phyloP scores from a whole-genome alignment of 306 rosid genomes.

The Pterocarpus macrocarpus region DNA sequence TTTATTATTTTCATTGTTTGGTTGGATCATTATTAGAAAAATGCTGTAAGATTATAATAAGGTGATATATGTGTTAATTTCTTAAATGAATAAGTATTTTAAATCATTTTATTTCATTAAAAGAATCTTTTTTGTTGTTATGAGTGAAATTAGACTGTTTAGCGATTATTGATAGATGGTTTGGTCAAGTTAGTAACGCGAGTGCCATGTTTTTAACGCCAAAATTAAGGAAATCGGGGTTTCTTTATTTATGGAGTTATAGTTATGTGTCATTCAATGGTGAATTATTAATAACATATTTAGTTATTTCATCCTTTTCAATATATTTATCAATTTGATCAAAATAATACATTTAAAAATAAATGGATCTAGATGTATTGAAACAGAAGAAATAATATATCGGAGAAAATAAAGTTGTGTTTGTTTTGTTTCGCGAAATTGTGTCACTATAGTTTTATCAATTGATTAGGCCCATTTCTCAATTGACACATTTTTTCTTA shows the following conservation, averaged over 20 bases:
- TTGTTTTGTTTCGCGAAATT: background rate
- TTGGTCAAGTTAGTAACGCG: background rate
- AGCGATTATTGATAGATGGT: background rate
- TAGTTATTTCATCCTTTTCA: background rate
- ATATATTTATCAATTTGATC: no score
- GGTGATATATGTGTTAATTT: no score
- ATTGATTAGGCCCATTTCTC: no score
- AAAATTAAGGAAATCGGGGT: background rate
- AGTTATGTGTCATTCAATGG: constrained; percentile 11
- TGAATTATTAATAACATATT: background rate
- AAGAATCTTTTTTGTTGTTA: background rate
- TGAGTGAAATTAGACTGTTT: background rate
- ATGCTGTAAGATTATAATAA: no score
- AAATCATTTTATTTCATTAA: no score
- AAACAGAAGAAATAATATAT: no score
- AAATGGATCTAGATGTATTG: no score
- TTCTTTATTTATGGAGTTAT: background rate
- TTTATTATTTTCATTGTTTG: background rate
- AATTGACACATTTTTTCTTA: background rate
- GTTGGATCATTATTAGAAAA: no score
- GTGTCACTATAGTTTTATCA: background rate
- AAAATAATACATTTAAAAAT: no score
- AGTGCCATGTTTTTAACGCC: constrained; percentile 16
- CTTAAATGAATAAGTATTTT: no score
- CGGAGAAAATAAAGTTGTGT: background rate